Evolutionary conservation across 805 yeast genomes (phyloP).

Genomic region (Cyberlindnera lachancei): DNA sequence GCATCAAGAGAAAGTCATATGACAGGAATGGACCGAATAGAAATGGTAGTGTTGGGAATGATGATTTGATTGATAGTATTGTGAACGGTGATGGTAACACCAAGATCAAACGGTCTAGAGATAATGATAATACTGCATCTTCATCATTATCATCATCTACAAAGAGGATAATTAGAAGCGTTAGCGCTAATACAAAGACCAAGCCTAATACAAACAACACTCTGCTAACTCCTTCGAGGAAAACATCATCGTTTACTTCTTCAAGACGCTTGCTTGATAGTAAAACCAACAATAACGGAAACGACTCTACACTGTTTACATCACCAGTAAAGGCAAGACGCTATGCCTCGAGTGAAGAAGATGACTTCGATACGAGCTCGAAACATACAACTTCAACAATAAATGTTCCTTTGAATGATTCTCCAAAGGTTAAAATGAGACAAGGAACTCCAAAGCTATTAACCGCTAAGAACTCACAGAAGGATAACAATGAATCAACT

Average conservation of each 20-base stretch:
- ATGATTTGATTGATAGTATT: too few species aligned
- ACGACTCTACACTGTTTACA: conserved; percentile 17
- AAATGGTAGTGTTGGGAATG: too few species aligned
- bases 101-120: too few species aligned
- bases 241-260: neutral
- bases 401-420: conserved; percentile 15
- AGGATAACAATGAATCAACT: too few species aligned
- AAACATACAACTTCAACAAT: conserved; percentile 4
- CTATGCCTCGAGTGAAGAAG: conserved; percentile 9
- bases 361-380: conserved; percentile 7
- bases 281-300: conserved; percentile 1
- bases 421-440: conserved; percentile 16
- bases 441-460: conserved; percentile 18
- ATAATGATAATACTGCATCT: too few species aligned
- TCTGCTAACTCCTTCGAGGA: too few species aligned
- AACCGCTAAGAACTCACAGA: conserved; percentile 3
- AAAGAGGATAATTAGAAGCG: too few species aligned
- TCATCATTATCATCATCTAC: too few species aligned
- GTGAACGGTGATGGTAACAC: too few species aligned
- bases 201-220: too few species aligned
- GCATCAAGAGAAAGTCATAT: conserved; percentile 1
- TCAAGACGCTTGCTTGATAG: neutral
- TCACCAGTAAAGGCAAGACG: conserved; percentile 20
- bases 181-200: too few species aligned
- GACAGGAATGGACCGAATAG: too few species aligned